Base-by-base conservation (phyloP, 2,329 filamentous ascomycete genomes). In the Calycina herbarum region DNA sequence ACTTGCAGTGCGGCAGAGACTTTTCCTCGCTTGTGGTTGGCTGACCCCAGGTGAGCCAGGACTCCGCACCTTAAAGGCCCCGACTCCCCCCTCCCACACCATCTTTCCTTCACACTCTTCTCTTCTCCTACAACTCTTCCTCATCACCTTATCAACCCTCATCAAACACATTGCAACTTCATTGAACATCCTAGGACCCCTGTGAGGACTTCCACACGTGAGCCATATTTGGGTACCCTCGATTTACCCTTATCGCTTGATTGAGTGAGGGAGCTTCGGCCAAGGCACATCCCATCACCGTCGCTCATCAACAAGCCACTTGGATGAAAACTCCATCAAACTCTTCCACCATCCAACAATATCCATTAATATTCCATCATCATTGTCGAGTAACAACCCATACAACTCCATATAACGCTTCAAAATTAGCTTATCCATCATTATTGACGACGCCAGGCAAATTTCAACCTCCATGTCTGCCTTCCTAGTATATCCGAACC, bases 211-310 rank as follows among this genome's bases (percentile, higher is more conserved):
- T 73, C 65, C 65, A 66, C 71, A 72, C 64, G 68, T 74, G 69
- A 66, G 58, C 57, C 42, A 72, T 64, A 71, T 65, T 64, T 33
- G 61, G 71, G 73, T 76, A 75, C 74, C 73, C 74, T 75, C 72
- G 71, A 73, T 72, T 59, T 66, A 61, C 63, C 67, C 63, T 69
- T 69, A 71, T 70, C 68, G 70, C 67, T 72, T 70, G 69, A 63
- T 68, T 61, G 62, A 62, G 35, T 63, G 64, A 66, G 61, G 59
- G 51, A 60, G 42, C 57, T 65, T 71, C 65, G 56, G 70, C 67
- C 67, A 72, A 73, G 68, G 64, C 70, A 70, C 66, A 68, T 31
- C 60, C 64, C 67, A 57, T 68, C 64, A 69, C 65, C 64, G 58
- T 66, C 59, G 61, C 63, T 64, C 70, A 69, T 70, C 72, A 67